phyloP scores from a whole-genome alignment of 371 early-diverging fungal genomes.

The Apophysomyces sp. region DNA sequence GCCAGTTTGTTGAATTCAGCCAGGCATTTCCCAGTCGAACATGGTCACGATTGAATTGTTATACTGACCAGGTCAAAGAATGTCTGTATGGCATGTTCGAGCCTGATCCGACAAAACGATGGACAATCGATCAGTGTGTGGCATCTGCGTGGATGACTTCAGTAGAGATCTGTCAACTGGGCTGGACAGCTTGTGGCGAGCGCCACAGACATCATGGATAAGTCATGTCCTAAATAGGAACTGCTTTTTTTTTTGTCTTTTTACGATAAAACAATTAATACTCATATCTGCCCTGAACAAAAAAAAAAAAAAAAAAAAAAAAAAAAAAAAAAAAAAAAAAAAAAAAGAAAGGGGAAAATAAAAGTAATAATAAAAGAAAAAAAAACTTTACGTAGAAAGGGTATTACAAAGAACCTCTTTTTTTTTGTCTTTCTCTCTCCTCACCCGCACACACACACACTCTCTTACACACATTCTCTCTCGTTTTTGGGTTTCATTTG shows the following conservation, averaged over 20 bases:
- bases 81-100: conserved; percentile 51
- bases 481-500: not conserved
- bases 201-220: conserved; percentile 30
- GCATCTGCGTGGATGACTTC: conserved; percentile 45
- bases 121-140: conserved; percentile 43
- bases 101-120: conserved; percentile 38
- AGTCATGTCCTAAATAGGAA: no score
- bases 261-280: no score
- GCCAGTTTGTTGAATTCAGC: conserved; percentile 66
- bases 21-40: conserved; percentile 16
- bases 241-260: no score
- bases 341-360: no score
- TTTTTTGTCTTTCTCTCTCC: no score
- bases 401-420: no score
- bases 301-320: no score
- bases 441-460: not conserved
- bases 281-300: not conserved
- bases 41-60: conserved; percentile 61
- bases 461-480: not conserved
- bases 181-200: conserved; percentile 3
- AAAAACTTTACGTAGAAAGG: not conserved
- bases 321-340: not conserved
- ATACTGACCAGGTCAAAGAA: conserved; percentile 23
- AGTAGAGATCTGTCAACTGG: conserved; percentile 35
- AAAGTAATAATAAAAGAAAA: not conserved